Conservation (phyloP, 768 basidiomycete species). For the Daedaleopsis sinensis region DNA sequence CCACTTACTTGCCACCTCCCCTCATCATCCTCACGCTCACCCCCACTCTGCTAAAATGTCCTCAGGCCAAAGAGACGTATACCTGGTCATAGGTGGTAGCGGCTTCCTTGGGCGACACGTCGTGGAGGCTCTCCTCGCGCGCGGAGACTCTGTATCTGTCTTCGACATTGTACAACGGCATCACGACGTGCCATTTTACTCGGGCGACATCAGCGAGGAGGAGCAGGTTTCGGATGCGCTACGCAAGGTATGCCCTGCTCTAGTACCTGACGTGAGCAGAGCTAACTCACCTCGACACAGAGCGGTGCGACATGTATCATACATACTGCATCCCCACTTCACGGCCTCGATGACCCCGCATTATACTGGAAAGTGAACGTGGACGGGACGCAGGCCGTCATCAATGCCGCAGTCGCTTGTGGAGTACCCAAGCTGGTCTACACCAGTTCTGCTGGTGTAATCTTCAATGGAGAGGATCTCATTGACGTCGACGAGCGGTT, state of each 20-base stretch:
- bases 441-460: conserved; percentile 91
- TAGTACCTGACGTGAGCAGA: neutral
- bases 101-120: conserved; percentile 92
- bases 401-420: conserved; percentile 74
- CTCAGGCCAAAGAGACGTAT: conserved; percentile 52
- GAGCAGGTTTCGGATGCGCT: conserved; percentile 73
- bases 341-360: conserved; percentile 64
- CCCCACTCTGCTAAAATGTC: conserved; percentile 3
- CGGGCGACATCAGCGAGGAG: conserved; percentile 86
- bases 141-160: conserved; percentile 80
- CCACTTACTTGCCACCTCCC: neutral
- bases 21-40: neutral
- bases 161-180: conserved; percentile 94
- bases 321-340: conserved; percentile 89
- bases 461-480: conserved; percentile 80
- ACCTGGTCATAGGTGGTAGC: conserved; percentile 92
- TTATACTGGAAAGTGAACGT: conserved; percentile 95
- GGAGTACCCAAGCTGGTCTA: conserved; percentile 88
- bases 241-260: conserved; percentile 54
- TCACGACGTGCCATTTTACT: conserved; percentile 84
- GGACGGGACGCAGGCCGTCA: conserved; percentile 83
- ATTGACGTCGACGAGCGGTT: conserved; percentile 89
- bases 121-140: conserved; percentile 78
- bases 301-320: conserved; percentile 89
- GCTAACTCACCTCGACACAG: conserved; percentile 36